phyloP scores from a whole-genome alignment of 2,329 filamentous ascomycete species.

The Claviceps arundinis region DNA sequence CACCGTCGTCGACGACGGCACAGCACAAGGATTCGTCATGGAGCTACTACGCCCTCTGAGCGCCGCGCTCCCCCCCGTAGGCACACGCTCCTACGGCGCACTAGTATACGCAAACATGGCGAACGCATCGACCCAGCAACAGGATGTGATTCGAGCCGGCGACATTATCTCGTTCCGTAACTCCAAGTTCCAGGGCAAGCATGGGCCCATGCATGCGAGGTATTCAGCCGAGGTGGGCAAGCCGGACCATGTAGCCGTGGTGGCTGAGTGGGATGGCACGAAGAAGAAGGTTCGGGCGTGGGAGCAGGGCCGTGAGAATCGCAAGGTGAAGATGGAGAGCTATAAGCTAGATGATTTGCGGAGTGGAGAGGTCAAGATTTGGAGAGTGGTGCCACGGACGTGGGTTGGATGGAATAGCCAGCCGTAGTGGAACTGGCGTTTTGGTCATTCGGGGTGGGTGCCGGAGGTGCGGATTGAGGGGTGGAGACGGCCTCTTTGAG shows the following conservation, averaged over 20 bases:
- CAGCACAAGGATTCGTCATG: constrained; percentile 61
- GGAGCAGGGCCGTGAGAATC: constrained; percentile 89
- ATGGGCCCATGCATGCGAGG: constrained; percentile 89
- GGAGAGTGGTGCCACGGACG: constrained; percentile 81
- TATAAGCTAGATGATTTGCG: constrained; percentile 86
- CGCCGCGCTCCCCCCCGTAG: constrained; percentile 68
- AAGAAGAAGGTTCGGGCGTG: constrained; percentile 95
- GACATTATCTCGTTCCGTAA: constrained; percentile 91
- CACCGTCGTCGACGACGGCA: constrained; percentile 71
- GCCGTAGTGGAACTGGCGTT: constrained; percentile 31
- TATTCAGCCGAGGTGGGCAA: constrained; percentile 82
- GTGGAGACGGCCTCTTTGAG: constrained; percentile 1
- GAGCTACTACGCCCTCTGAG: constrained; percentile 64
- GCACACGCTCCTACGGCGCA: constrained; percentile 80
- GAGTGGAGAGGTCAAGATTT: constrained; percentile 92
- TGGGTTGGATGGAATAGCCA: constrained; percentile 81
- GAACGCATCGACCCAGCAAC: constrained; percentile 80
- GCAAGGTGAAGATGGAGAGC: constrained; percentile 87
- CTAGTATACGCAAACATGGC: constrained; percentile 90
- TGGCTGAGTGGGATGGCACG: constrained; percentile 94
- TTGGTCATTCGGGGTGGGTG: constrained; percentile 2
- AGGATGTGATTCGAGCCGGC: constrained; percentile 84
- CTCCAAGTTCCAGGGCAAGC: constrained; percentile 87
- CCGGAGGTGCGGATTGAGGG: constrained; percentile 4
- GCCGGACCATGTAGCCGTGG: constrained; percentile 76